Evolutionary conservation across 345 rosid genomes (phyloP).

Genomic region (Corymbia maculata): DNA sequence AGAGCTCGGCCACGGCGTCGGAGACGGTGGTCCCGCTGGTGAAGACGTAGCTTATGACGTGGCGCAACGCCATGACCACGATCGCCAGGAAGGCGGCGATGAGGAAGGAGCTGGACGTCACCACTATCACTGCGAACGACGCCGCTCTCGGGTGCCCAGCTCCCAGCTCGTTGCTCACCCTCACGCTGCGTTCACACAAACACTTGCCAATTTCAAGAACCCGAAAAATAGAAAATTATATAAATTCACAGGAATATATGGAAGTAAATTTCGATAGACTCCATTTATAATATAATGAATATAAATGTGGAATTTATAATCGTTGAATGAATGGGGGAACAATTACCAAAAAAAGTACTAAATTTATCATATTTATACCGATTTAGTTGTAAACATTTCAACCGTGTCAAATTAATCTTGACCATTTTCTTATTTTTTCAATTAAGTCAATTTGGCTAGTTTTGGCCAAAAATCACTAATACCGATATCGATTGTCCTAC

Average conservation of each 20-base stretch:
- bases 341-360: too few relatives aligned
- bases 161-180: conserved; percentile 61
- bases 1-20: conserved; percentile 44
- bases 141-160: conserved; percentile 55
- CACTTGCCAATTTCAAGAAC: background rate
- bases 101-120: conserved; percentile 29
- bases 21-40: conserved; percentile 41
- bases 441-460: too few relatives aligned
- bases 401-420: too few relatives aligned
- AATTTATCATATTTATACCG: too few relatives aligned
- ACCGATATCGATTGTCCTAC: too few relatives aligned
- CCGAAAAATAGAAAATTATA: background rate
- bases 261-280: background rate
- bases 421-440: too few relatives aligned
- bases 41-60: conserved; percentile 39
- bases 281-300: background rate
- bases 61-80: conserved; percentile 21
- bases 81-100: conserved; percentile 24
- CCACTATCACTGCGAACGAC: conserved; percentile 29
- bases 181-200: conserved; percentile 21
- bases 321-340: background rate
- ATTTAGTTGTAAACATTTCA: too few relatives aligned
- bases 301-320: background rate
- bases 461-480: too few relatives aligned
- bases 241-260: background rate